Base-by-base conservation (phyloP, 1,284 basidiomycete species). In the Ceratobasidium sp. region DNA sequence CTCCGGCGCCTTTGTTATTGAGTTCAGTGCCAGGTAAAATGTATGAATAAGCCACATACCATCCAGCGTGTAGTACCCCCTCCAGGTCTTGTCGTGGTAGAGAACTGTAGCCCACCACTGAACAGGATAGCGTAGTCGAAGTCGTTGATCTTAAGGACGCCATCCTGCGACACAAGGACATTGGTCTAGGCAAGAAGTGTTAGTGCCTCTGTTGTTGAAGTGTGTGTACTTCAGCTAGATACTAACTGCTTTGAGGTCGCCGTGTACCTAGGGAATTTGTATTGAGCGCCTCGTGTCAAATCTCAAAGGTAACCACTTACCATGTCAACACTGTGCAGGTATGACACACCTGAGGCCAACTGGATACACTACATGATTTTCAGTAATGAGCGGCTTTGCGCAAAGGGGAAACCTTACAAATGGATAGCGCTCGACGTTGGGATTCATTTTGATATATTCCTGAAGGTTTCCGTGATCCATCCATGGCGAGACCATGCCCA, bases 401-500 rank as follows among this genome's bases (percentile, higher is more conserved):
- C 18, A 8, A 30, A n/a, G 16, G 9, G 18, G 5, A 0, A 1
- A 2, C 49, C 47, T n/a, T 38, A 64, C 62, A 44, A 64, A 28
- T 6, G 30, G 11, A 16, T 50, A 64, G 3, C 44, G 46, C 21
- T 64, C 62, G 44, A 64, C 18, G 6, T 28, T 2, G 4, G 43
- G 61, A n/a, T 50, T 35, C 14, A 6, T 23, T 13, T 21, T 35
- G 26, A 50, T 18, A 28, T 28, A 13, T 4, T 21, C 1, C 9
- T 52, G 26, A 3, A 64, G 26, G 47, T 13, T n/a, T 18, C 62
- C 62, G 1, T 28, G 7, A 2, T 50, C 47, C 46, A 64, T 64
- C 62, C 62, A 64, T 23, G 47, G 62, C 9, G 47, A 64, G 1
- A 64, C 18, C 62, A 64, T 64, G 13, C 43, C 28, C 26, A 64